Evolutionary conservation across 139 green algal genomes (phyloP).

Genomic region (Tetratostichococcus sp.): DNA sequence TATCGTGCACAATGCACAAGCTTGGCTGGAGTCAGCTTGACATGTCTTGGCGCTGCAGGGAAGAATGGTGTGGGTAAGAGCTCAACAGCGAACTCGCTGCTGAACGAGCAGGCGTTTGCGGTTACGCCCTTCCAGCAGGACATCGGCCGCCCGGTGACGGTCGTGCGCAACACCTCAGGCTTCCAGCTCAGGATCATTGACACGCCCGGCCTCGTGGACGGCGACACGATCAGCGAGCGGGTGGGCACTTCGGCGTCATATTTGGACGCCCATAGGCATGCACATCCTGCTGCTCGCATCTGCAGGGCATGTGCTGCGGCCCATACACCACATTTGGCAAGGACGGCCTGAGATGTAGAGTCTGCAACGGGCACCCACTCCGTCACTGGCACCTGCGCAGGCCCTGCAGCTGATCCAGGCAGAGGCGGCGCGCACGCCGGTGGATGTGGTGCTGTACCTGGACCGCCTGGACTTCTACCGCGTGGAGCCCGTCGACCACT

Average conservation of each 20-base stretch:
- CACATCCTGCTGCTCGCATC: no score
- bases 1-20: no score
- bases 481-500: slow-evolving; percentile 41
- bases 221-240: slow-evolving; percentile 45
- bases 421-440: slow-evolving; percentile 12
- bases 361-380: not conserved
- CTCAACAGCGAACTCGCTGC: slow-evolving; percentile 60
- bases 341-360: no score
- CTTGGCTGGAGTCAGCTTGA: no score
- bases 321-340: no score
- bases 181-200: slow-evolving; percentile 72
- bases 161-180: slow-evolving; percentile 29
- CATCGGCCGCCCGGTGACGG: slow-evolving; percentile 24
- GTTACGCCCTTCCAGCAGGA: slow-evolving; percentile 50
- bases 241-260: no score
- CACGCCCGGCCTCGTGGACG: slow-evolving; percentile 67
- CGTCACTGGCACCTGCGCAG: slow-evolving; percentile 6
- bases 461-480: slow-evolving; percentile 68
- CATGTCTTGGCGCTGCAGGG: slow-evolving; percentile 20
- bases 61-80: slow-evolving; percentile 72
- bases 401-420: slow-evolving; percentile 24
- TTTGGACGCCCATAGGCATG: no score
- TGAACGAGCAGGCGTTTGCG: slow-evolving; percentile 48
- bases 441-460: slow-evolving; percentile 70
- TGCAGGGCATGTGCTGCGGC: no score